A percentile compares a stretch with the other conserved stretches of the same genome.
Conservation (phyloP, 805 yeast species). For the Spathaspora passalidarum region DNA sequence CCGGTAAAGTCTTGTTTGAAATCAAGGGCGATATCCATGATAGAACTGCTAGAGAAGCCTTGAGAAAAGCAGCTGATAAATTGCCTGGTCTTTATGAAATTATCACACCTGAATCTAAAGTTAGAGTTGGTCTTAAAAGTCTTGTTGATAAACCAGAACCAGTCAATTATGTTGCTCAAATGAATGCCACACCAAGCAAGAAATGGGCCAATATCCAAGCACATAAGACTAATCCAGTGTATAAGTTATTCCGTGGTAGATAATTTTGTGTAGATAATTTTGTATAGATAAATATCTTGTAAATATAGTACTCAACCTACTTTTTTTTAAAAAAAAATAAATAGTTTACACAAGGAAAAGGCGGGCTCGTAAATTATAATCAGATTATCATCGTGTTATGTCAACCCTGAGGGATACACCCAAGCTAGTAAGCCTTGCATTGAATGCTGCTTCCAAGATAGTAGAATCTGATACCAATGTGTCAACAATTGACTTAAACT, state of each 20-base stretch:
- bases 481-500: slow-evolving; percentile 43
- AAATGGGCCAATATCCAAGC: slow-evolving; percentile 55
- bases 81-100: slow-evolving; percentile 92
- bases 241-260: slow-evolving; percentile 61
- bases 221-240: slow-evolving; percentile 45
- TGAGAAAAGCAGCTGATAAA: slow-evolving; percentile 85
- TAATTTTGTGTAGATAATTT: slow-evolving; percentile 19
- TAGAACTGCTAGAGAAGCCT: slow-evolving; percentile 83
- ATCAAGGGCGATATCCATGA: slow-evolving; percentile 81
- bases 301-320: not conserved
- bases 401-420: slow-evolving; percentile 29
- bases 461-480: slow-evolving; percentile 41
- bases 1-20: slow-evolving; percentile 91
- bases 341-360: not conserved
- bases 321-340: not conserved
- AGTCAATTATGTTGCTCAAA: slow-evolving; percentile 52
- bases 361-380: too few relatives aligned
- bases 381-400: slow-evolving; percentile 13
- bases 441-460: slow-evolving; percentile 26
- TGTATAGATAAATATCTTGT: not conserved
- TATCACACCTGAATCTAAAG: slow-evolving; percentile 57
- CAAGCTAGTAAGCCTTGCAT: slow-evolving; percentile 24
- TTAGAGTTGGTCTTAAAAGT: slow-evolving; percentile 68
- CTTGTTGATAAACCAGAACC: slow-evolving; percentile 47
- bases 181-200: slow-evolving; percentile 62